Evolutionary conservation across 2,329 filamentous ascomycete genomes (phyloP).

Genomic region (Cercospora sp.): DNA sequence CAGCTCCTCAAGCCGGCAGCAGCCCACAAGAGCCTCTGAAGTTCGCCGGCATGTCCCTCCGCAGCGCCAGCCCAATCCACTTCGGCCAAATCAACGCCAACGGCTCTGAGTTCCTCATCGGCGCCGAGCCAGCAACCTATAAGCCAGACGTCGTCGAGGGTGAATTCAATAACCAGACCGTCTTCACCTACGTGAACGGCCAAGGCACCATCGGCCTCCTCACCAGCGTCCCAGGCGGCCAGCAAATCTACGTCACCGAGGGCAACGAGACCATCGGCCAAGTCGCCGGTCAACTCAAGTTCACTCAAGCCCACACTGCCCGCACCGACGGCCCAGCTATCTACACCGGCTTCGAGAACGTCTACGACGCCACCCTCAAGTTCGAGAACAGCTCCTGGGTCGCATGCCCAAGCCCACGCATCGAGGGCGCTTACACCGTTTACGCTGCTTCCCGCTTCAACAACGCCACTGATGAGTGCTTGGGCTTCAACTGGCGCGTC

Average conservation of each 20-base stretch:
- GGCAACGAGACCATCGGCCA: slow-evolving; percentile 16
- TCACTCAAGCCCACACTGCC: slow-evolving; percentile 34
- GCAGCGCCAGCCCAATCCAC: slow-evolving; percentile 32
- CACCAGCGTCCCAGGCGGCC: slow-evolving; percentile 35
- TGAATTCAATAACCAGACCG: slow-evolving; percentile 20
- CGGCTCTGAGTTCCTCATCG: slow-evolving; percentile 30
- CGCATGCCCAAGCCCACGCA: slow-evolving; percentile 11
- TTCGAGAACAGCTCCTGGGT: slow-evolving; percentile 20
- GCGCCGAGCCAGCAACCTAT: slow-evolving; percentile 31
- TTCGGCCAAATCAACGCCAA: slow-evolving; percentile 30
- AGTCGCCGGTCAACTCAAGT: slow-evolving; percentile 31
- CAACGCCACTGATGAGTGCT: slow-evolving; percentile 8
- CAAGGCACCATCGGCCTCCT: slow-evolving; percentile 23
- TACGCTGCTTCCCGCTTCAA: slow-evolving; percentile 9
- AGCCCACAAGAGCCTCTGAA: slow-evolving; percentile 7
- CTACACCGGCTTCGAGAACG: slow-evolving; percentile 27
- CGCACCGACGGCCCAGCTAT: slow-evolving; percentile 28
- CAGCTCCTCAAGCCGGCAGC: slow-evolving; percentile 19
- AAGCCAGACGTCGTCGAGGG: slow-evolving; percentile 25
- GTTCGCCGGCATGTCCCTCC: slow-evolving; percentile 29
- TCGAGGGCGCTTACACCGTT: slow-evolving; percentile 8
- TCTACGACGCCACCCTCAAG: slow-evolving; percentile 12
- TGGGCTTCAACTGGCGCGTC: slow-evolving; percentile 11
- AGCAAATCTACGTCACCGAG: slow-evolving; percentile 35
- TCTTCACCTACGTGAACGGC: slow-evolving; percentile 31